Percentiles rank a stretch among this genome's conserved stretches.
phyloP scores from a whole-genome alignment of 2,329 filamentous ascomycete species.

The Akanthomyces dipterigenus region DNA sequence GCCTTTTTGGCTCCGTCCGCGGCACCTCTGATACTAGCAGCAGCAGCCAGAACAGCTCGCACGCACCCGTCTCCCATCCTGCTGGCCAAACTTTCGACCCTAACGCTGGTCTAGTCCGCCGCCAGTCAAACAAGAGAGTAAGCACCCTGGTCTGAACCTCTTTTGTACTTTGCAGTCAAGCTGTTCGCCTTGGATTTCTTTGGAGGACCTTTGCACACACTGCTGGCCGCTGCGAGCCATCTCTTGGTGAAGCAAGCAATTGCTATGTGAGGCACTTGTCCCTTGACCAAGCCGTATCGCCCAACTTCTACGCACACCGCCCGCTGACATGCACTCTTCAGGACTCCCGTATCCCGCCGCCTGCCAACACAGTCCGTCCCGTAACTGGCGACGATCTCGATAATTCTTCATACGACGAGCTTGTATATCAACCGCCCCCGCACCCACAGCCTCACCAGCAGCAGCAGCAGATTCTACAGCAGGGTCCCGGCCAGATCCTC shows the following conservation, averaged over 20 bases:
- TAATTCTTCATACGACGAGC: constrained; percentile 39
- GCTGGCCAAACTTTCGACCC: constrained; percentile 35
- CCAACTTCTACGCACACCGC: background rate
- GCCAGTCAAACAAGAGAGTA: constrained; percentile 48
- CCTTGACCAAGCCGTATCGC: background rate
- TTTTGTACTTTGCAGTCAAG: background rate
- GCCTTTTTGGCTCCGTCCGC: constrained; percentile 40
- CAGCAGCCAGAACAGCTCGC: constrained; percentile 25
- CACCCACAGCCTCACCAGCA: constrained; percentile 25
- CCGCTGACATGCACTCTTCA: constrained; percentile 5
- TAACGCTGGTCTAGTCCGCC: constrained; percentile 41
- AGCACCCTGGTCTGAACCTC: constrained; percentile 31
- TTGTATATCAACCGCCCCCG: constrained; percentile 28
- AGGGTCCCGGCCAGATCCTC: constrained; percentile 12
- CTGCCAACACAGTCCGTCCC: constrained; percentile 39
- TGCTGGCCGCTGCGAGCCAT: background rate
- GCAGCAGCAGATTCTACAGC: constrained; percentile 34
- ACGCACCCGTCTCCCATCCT: constrained; percentile 20
- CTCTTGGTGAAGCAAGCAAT: background rate
- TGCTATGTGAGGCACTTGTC: constrained; percentile 16
- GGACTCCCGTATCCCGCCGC: constrained; percentile 17
- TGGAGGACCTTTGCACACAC: background rate
- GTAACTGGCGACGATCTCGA: constrained; percentile 38
- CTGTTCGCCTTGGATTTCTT: background rate
- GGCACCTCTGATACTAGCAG: constrained; percentile 19